Conservation (phyloP, 1,284 basidiomycete species). For the Ustilago xerochloae region DNA sequence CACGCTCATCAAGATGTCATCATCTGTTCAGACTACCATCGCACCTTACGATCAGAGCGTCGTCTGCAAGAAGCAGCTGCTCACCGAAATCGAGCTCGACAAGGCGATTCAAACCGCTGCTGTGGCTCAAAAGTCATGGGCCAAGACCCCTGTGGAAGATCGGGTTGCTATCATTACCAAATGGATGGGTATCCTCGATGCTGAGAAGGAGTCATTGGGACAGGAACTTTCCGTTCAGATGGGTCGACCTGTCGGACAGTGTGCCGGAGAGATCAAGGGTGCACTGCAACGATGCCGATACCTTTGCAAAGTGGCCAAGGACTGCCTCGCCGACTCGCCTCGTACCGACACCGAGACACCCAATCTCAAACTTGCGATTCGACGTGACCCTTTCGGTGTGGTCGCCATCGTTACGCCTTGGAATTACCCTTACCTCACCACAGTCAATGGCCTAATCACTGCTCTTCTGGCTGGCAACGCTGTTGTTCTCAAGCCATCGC, state of each 20-base stretch:
- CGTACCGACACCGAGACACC: conserved; percentile 82
- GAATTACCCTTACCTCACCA: conserved; percentile 75
- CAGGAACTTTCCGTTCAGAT: conserved; percentile 82
- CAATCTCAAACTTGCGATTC: conserved; percentile 83
- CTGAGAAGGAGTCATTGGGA: conserved; percentile 77
- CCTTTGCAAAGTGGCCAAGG: conserved; percentile 84
- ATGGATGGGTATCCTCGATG: conserved; percentile 77
- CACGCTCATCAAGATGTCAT: conserved; percentile 40
- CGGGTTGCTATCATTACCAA: conserved; percentile 79
- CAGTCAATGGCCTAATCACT: conserved; percentile 82
- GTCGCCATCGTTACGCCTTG: conserved; percentile 86
- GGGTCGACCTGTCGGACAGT: conserved; percentile 84
- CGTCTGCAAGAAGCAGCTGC: conserved; percentile 69
- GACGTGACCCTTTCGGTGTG: conserved; percentile 85
- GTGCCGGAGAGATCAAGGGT: conserved; percentile 81
- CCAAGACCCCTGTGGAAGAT: conserved; percentile 76
- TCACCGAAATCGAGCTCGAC: conserved; percentile 73
- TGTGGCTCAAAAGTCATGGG: conserved; percentile 80
- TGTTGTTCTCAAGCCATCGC: conserved; percentile 91
- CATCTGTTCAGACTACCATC: conserved; percentile 71
- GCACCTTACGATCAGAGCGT: conserved; percentile 71
- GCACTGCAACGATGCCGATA: conserved; percentile 83
- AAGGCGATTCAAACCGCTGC: conserved; percentile 73
- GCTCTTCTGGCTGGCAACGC: conserved; percentile 76
- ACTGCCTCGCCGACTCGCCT: conserved; percentile 79